Conservation (phyloP, 1,284 basidiomycete species). For the Sphagnurus paluster region DNA sequence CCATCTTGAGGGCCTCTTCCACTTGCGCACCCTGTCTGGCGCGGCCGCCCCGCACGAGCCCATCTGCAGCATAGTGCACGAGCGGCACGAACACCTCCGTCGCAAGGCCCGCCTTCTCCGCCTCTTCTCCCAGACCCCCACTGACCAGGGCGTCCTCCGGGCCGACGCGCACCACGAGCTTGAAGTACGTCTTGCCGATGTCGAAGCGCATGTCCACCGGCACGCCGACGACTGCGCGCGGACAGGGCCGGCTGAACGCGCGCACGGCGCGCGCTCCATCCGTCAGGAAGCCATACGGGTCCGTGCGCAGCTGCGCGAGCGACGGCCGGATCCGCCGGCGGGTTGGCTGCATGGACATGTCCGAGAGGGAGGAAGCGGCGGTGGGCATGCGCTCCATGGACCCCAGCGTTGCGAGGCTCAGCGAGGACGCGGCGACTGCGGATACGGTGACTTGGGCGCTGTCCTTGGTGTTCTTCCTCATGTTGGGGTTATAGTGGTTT, state of each 20-base stretch:
- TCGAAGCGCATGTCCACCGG: slow-evolving; percentile 75
- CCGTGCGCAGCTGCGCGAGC: slow-evolving; percentile 20
- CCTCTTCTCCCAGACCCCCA: slow-evolving; percentile 17
- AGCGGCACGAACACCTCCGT: slow-evolving; percentile 90
- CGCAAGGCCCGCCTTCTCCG: slow-evolving; percentile 43
- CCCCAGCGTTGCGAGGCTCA: slow-evolving; percentile 25
- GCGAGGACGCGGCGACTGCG: slow-evolving; percentile 16
- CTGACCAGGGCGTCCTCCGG: slow-evolving; percentile 44
- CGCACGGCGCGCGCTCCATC: slow-evolving; percentile 81
- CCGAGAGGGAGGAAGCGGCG: neutral
- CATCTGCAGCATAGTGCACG: slow-evolving; percentile 76
- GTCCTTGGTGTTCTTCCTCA: slow-evolving; percentile 4
- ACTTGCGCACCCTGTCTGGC: slow-evolving; percentile 16
- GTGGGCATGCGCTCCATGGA: slow-evolving; percentile 11
- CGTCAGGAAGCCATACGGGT: slow-evolving; percentile 69
- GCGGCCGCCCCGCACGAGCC: slow-evolving; percentile 24
- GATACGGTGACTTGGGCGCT: slow-evolving; percentile 6
- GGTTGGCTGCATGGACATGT: too few relatives aligned
- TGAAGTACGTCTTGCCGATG: slow-evolving; percentile 69
- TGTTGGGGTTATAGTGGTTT: slow-evolving; percentile 1
- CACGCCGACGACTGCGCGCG: slow-evolving; percentile 70
- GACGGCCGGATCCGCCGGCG: slow-evolving; percentile 7
- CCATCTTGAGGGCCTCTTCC: slow-evolving; percentile 6
- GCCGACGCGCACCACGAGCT: slow-evolving; percentile 61
- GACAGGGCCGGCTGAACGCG: slow-evolving; percentile 84